Base-by-base conservation (phyloP, 345 rosid genomes). In the Brassica nigra region DNA sequence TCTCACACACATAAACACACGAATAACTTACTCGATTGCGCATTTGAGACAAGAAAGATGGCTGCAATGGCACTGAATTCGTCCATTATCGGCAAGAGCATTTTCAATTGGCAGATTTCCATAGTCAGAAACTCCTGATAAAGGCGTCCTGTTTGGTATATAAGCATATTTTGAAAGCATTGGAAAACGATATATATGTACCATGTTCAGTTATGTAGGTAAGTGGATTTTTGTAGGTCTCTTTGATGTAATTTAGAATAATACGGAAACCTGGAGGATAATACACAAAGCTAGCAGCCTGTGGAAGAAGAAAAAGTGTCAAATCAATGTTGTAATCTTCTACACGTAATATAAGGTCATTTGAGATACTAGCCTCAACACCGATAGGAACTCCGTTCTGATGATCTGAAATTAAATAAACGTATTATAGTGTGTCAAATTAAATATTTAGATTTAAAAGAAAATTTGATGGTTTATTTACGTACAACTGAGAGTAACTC, bases 151-250 rank as follows among this genome's bases (percentile, higher is more conserved):
- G 33, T 29, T 15, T 37, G 11, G 11, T 37, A 37, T 33, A 12
- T n/a, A n/a, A 34, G 1, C 28, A 55, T 55, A 55, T 55, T 61
- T 14, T 1, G 16, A 9, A 15, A 30, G 18, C 8, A 8, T 28
- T 28, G n/a, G 8, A 78, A 42, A 15, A 64, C 29, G 11, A 12
- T 12, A 28, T 44, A 44, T 12, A 10, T 2, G 59, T 69, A 80
- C 77, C 80, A 1, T 81, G 66, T 64, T 81, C 77, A 4, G 83
- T 81, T n/a, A 81, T 81, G 64, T 81, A 81, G 15, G 72, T 81
- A 3, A 64, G 68, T 42, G 83, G 83, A 33, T 71, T 76, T 11
- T 11, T 12, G 73, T 78, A 78, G 3, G 57, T 30, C 11, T 36
- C 12, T 71, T 66, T 78, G 59, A 78, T 39, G 42, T 76, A 6